Evolutionary conservation across 176 grass and related monocot genomes (phyloP).

Genomic region (Chrysopogon serrulatus): DNA sequence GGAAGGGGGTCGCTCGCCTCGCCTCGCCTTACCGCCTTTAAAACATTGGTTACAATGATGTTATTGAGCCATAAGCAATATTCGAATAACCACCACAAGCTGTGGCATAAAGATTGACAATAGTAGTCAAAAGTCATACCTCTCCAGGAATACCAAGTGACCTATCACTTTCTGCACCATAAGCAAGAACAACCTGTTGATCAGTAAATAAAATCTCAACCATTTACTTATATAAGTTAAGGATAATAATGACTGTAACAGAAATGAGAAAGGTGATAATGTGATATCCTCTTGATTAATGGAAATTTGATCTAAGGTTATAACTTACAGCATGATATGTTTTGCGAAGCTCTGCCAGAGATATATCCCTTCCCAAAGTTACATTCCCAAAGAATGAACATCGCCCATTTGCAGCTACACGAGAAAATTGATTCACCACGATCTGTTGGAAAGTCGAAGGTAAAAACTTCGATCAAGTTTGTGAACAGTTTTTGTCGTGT

Average conservation of each 20-base stretch:
- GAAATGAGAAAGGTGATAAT: not conserved
- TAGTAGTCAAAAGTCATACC: constrained; percentile 45
- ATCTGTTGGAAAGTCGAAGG: constrained; percentile 65
- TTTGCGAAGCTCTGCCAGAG: constrained; percentile 57
- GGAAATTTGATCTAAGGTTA: not conserved
- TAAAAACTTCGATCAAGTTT: constrained; percentile 26
- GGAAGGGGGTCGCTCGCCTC: no score
- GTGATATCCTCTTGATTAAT: not conserved
- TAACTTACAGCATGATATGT: constrained; percentile 80
- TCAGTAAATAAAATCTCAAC: constrained; percentile 1
- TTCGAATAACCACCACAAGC: not conserved
- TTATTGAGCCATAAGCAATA: not conserved
- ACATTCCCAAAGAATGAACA: constrained; percentile 92
- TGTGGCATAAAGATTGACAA: not conserved
- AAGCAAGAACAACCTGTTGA: constrained; percentile 90
- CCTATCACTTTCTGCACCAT: constrained; percentile 92
- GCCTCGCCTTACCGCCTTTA: no score
- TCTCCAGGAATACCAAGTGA: constrained; percentile 77
- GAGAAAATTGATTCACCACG: constrained; percentile 98
- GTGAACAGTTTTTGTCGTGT: not conserved
- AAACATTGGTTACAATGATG: not conserved
- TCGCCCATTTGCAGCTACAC: constrained; percentile 59
- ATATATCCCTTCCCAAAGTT: constrained; percentile 63
- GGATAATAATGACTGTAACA: not conserved
- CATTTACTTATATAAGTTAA: not conserved